Percentiles rank a stretch among this genome's conserved stretches.
phyloP scores from a whole-genome alignment of 2,329 filamentous ascomycete species.

The Capronia coronata region DNA sequence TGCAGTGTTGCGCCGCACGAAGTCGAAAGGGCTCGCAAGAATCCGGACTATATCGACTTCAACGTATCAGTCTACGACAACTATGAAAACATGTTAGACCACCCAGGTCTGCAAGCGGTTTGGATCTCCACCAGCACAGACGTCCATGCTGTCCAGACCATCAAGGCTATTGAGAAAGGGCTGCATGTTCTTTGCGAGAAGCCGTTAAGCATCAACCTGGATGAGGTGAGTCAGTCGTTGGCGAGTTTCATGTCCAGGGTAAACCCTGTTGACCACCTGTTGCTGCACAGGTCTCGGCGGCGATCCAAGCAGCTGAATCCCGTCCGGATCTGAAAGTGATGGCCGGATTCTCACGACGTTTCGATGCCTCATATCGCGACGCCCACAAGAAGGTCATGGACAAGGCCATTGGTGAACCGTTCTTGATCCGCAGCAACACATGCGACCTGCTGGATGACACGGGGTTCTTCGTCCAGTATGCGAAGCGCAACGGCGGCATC shows the following conservation, averaged over 20 bases:
- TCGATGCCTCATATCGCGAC: constrained; percentile 60
- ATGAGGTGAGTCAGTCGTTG: constrained; percentile 45
- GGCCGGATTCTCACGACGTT: constrained; percentile 60
- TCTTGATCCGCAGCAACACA: constrained; percentile 58
- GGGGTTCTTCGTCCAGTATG: constrained; percentile 65
- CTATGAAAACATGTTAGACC: constrained; percentile 53
- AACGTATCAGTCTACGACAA: constrained; percentile 49
- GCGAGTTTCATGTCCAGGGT: constrained; percentile 33
- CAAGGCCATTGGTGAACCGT: constrained; percentile 55
- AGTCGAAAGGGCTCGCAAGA: constrained; percentile 45
- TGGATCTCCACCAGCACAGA: constrained; percentile 51
- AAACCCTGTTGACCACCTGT: no score
- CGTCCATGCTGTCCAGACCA: constrained; percentile 52
- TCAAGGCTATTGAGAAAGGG: constrained; percentile 50
- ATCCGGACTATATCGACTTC: constrained; percentile 56
- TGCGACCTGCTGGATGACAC: constrained; percentile 60
- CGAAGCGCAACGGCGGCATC: constrained; percentile 59
- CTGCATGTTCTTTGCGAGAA: constrained; percentile 55
- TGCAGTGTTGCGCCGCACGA: constrained; percentile 49
- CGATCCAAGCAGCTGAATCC: constrained; percentile 45
- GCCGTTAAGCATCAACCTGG: constrained; percentile 49
- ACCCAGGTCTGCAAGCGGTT: constrained; percentile 49
- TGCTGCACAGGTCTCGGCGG: constrained; percentile 45
- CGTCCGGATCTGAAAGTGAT: constrained; percentile 60
- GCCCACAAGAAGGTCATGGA: constrained; percentile 49